Base-by-base conservation (phyloP, 2,329 filamentous ascomycete genomes). In the Coniochaeta prunicola region DNA sequence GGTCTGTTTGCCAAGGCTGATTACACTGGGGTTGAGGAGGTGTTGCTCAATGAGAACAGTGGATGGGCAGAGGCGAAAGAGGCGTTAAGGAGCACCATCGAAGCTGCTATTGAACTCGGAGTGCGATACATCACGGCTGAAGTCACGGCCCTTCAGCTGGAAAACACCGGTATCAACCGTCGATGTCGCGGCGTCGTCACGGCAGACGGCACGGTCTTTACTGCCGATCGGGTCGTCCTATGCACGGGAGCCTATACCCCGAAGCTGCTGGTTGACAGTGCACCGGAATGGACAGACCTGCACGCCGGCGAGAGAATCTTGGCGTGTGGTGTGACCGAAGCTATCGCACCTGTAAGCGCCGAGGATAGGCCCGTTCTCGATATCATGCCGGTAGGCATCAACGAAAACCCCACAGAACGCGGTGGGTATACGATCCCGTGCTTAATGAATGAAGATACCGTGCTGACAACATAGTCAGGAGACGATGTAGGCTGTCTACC, bases 51-150 rank as follows among this genome's bases (percentile, higher is more conserved):
- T 73, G 80, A 76, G 64, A 80, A 78, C 30, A 85, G 83, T 67
- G 85, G 85, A 1, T 88, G 83, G 82, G 84, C 78, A 7, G 82
- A 82, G n/a, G 85, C 85, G 1, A 82, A 81, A 2, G 82, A 86
- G 63, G 77, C 78, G 31, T 67, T 88, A 60, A 69, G 74, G 56
- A 80, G 79, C 1, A 76, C 86, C 9, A 86, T 82, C 1, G 75
- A 77, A 34, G 74, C 74, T 59, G 76, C 76, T 17, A 64, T 87
- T 5, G 74, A 78, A 53, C 68, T 83, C 7, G 85, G 85, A 1
- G 84, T 87, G 61, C 78, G 79, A 66, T 88, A 87, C 59, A 75
- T 84, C 10, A 74, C 74, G 0, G 81, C 77, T 17, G 80, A 85
- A 58, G 77, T 82, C 2, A 68, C 73, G 1, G 71, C 73, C 0